These are phyloP conservation scores for Globisporangium alternatum DNA, from an alignment of 352 stramenopile species.

Conservation along the genomic window DNA sequence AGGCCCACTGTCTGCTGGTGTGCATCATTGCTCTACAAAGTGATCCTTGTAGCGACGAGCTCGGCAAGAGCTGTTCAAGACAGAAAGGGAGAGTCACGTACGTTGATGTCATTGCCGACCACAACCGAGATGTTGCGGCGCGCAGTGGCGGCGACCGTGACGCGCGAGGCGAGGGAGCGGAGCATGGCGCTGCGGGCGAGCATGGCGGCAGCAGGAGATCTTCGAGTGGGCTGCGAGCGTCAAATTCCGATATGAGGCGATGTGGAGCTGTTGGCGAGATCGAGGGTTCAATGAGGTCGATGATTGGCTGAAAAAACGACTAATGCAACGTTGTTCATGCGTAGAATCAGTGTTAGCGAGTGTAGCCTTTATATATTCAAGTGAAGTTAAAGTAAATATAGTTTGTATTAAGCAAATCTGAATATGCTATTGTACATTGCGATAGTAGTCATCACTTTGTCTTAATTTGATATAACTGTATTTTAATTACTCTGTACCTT, in stretches of 20 bases:
- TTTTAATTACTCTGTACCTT: neutral
- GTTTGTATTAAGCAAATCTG: neutral
- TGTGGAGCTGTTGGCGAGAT: neutral
- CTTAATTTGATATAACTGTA: neutral
- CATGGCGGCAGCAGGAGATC: neutral
- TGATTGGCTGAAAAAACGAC: neutral
- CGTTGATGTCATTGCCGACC: constrained; percentile 29
- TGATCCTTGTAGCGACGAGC: neutral
- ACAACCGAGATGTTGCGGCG: constrained; percentile 25
- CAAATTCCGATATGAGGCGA: constrained; percentile 14
- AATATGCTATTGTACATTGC: neutral
- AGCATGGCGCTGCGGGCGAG: constrained; percentile 14
- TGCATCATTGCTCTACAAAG: neutral
- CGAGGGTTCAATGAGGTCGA: constrained; percentile 5
- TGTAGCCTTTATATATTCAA: neutral
- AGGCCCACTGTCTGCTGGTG: too few relatives aligned
- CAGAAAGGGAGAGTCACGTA: constrained; percentile 4
- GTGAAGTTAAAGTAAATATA: too few relatives aligned
- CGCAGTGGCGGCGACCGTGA: neutral
- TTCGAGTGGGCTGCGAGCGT: neutral
- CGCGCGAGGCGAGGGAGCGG: constrained; percentile 3
- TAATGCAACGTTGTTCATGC: neutral
- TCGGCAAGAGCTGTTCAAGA: neutral
- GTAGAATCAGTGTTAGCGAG: neutral
- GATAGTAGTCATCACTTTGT: too few relatives aligned